Base-by-base conservation (phyloP, 345 rosid species). In the Erucastrum elatum region DNA sequence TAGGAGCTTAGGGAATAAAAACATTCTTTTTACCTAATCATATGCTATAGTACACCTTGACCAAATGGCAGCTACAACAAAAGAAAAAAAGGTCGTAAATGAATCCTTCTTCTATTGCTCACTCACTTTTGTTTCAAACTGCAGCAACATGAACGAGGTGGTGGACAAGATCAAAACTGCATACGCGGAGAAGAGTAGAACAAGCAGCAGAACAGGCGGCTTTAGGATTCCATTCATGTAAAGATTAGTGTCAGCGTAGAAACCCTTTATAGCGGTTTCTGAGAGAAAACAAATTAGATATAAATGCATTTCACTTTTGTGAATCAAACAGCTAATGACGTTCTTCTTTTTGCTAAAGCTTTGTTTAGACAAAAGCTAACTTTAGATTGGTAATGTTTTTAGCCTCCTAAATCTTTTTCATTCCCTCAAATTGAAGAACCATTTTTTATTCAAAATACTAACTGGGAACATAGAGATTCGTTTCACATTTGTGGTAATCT, bases 141-240 rank as follows among this genome's bases (percentile, higher is more conserved):
- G 82, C 97, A 94, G 97, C 85, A 88, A 91, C 73, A 90, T 92
- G 98, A 94, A 92, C 44, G 97, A 91, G 86, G 82, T 92, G 63
- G 92, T 91, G 8, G 97, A 94, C 83, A 94, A 94, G 81, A 88
- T 92, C 89, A 91, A 91, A 87, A 91, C 87, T 16, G 95, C 95
- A 29, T 94, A 88, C 29, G 94, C 90, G 58, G 88, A 87, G 89
- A 88, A 87, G 49, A 86, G 84, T 79, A 90, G 94, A 81, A 84
- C 94, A 82, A 93, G 56, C 56, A 3, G 17, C 1, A 13, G 17
- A 29, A 29, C 31, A 29, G 31, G 97, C 62, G 94, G 97, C 21
- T 21, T 21, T 34, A 88, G 94, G 82, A 84, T 89, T 8, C 84
- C 87, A 29, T 91, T 89, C 67, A 89, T 94, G 76, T 89, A 81